Evolutionary conservation across 257 asterid species (phyloP), one percentile per base, ranked within the genome.

Genomic region (Orobanche coerulescens): DNA sequence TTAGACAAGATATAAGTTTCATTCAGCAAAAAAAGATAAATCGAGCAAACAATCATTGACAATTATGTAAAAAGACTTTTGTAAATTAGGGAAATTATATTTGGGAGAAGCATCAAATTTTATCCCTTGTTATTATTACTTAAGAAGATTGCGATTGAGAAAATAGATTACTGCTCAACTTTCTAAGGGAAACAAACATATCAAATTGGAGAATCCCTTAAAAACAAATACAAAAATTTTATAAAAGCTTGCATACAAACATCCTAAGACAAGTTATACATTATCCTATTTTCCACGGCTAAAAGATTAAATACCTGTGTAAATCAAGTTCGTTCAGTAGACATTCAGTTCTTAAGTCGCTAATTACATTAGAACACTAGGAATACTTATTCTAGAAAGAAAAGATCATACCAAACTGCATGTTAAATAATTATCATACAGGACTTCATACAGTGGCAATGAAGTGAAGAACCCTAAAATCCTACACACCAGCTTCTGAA

Each of bases 401-500:
- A 61, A 54, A 42, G 19, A 18, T 65, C 2, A 36, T 53, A 54
- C 24, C 66, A 55, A 56, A 51, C 10, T 8, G n/a, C 19, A n/a
- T 25, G 1, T 43, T 11, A 33, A 28, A 46, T 62, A 30, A 24
- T 49, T 50, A 37, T 18, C 50, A 58, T 12, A 20, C 39, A 61
- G 25, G 53, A 53, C 44, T 40, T 19, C 14, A 10, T 68, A 26
- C 39, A 64, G 49, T 18, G 61, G 50, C 25, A 50, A 22, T 26
- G 20, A 34, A 54, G 62, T 43, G 51, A 37, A 59, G 64, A 51
- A 63, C 58, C 44, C 52, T 9, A 28, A 23, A 52, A 37, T 54
- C 37, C 52, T 55, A 57, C 19, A 23, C 73, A 79, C 95, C 88
- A 25, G 70, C 61, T 28, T 76, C 65, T 20, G 73, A 67, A 72